Evolutionary conservation across 163 green algal species (phyloP).

Genomic region (Chlorella variabilis): DNA sequence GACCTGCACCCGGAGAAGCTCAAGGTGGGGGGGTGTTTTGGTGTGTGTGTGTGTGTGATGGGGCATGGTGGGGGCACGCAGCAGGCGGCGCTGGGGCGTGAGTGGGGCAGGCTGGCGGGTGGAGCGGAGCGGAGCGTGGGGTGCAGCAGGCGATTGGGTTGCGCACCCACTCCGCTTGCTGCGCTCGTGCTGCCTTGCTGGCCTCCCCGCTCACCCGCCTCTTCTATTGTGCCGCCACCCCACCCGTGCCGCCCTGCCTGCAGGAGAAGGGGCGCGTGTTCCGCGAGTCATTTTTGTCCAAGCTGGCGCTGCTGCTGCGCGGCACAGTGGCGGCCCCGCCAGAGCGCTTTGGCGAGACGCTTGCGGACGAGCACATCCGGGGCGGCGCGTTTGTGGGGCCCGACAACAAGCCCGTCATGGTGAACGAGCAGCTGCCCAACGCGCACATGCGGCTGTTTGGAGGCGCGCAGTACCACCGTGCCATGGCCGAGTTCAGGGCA

Average conservation of each 20-base stretch:
- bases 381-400: slow-evolving; percentile 85
- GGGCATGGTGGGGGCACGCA: too few relatives aligned
- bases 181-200: too few relatives aligned
- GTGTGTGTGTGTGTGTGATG: neutral
- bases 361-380: slow-evolving; percentile 93
- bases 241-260: too few relatives aligned
- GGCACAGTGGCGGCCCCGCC: slow-evolving; percentile 86
- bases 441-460: slow-evolving; percentile 95
- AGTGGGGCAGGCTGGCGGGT: too few relatives aligned
- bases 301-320: slow-evolving; percentile 85
- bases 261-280: slow-evolving; percentile 90
- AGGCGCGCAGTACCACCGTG: slow-evolving; percentile 95
- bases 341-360: slow-evolving; percentile 95
- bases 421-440: slow-evolving; percentile 80
- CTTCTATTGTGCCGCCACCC: too few relatives aligned
- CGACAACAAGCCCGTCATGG: slow-evolving; percentile 68
- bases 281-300: slow-evolving; percentile 87
- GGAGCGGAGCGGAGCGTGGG: too few relatives aligned
- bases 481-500: slow-evolving; percentile 92
- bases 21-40: slow-evolving; percentile 60
- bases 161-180: too few relatives aligned
- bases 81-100: too few relatives aligned
- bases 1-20: slow-evolving; percentile 81
- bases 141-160: too few relatives aligned
- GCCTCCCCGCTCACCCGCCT: too few relatives aligned